A percentile compares a stretch with the other conserved stretches of the same genome.
phyloP scores from a whole-genome alignment of 805 yeast genomes.

The Starmera dryadoides region DNA sequence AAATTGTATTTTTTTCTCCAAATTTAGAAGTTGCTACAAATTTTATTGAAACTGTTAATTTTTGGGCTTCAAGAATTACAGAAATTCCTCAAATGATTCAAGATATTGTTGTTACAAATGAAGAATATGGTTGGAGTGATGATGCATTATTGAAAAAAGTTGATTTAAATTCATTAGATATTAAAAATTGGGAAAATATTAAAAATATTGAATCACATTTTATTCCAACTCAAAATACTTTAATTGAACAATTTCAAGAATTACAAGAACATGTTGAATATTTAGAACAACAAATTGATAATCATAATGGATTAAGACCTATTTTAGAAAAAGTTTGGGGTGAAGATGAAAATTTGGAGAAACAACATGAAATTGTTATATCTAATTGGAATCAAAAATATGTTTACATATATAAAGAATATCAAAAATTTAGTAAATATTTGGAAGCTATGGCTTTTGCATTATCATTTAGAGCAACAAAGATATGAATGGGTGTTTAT shows the following conservation, averaged over 20 bases:
- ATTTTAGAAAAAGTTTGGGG: conserved; percentile 30
- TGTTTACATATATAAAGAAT: conserved; percentile 27
- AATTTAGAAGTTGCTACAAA: conserved; percentile 51
- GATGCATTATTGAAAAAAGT: conserved; percentile 13
- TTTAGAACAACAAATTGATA: conserved; percentile 31
- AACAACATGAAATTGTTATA: conserved; percentile 24
- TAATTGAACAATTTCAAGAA: conserved; percentile 31
- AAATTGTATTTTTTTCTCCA: conserved; percentile 18
- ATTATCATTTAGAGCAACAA: conserved; percentile 15
- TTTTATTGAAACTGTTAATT: conserved; percentile 73
- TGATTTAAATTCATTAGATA: conserved; percentile 14
- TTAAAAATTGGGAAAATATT: conserved; percentile 19
- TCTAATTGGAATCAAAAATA: conserved; percentile 36
- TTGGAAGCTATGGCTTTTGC: conserved; percentile 25
- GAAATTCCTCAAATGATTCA: conserved; percentile 68
- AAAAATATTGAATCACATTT: conserved; percentile 21
- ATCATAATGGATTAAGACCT: conserved; percentile 35
- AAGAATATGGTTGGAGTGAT: conserved; percentile 75
- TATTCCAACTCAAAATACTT: conserved; percentile 20
- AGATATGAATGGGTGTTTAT: too few relatives aligned
- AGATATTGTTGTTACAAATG: conserved; percentile 61
- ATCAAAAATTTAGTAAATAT: conserved; percentile 26
- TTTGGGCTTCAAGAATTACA: conserved; percentile 84
- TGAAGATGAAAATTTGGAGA: conserved; percentile 1
- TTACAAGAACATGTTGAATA: conserved; percentile 32